phyloP scores from a whole-genome alignment of 352 stramenopile genomes.

The Globisporangium irregulare region DNA sequence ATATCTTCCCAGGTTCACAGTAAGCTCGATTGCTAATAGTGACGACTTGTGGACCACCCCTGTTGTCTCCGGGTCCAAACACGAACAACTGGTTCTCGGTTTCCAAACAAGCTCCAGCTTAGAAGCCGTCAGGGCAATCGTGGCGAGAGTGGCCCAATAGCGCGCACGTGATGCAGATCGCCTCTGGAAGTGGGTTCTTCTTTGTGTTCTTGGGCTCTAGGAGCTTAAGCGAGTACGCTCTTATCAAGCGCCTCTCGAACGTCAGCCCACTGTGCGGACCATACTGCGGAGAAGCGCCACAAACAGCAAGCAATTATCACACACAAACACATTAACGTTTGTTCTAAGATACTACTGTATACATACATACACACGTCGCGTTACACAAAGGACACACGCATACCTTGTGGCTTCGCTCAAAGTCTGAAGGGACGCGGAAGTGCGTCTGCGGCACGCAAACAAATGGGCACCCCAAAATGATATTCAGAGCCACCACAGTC shows the following conservation, averaged over 20 bases:
- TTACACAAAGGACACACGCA: not conserved
- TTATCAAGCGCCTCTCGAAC: conserved; percentile 48
- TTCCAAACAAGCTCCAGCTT: not conserved
- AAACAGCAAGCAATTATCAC: not conserved
- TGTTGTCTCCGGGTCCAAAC: not conserved
- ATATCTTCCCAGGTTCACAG: not conserved
- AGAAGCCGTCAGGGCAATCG: conserved; percentile 60
- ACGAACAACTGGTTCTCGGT: not conserved
- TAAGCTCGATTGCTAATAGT: not conserved
- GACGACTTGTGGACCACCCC: not conserved
- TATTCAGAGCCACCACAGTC: no score
- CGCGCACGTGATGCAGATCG: conserved; percentile 61
- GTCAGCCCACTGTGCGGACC: conserved; percentile 60
- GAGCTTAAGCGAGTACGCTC: conserved; percentile 55
- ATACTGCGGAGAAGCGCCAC: conserved; percentile 29
- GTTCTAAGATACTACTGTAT: not conserved
- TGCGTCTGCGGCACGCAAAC: conserved; percentile 33
- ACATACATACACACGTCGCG: not conserved
- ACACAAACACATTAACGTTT: not conserved
- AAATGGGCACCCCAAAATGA: not conserved
- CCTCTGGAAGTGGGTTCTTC: conserved; percentile 13
- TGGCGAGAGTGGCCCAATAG: conserved; percentile 43
- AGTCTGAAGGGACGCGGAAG: conserved; percentile 41
- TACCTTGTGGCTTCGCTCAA: conserved; percentile 50
- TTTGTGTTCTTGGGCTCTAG: conserved; percentile 30